These are phyloP conservation scores for Ettlia oleoabundans DNA, from an alignment of 139 green algal genomes.

Conservation along the genomic window DNA sequence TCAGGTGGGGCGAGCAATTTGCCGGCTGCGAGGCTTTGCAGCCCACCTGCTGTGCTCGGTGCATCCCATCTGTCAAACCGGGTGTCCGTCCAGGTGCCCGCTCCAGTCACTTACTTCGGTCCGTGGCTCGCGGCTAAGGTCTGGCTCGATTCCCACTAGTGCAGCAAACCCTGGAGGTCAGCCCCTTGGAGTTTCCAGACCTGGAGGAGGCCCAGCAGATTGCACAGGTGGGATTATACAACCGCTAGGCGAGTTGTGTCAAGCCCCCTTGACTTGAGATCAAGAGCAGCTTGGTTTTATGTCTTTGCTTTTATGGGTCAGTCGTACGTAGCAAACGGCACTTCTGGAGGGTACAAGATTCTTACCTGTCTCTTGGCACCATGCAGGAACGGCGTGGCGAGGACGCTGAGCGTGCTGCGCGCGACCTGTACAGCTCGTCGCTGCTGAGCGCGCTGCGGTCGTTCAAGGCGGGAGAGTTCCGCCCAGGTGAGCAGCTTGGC, in stretches of 20 bases:
- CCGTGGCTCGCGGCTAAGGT: too few species aligned
- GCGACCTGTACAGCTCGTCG: neutral
- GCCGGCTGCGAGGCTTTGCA: too few species aligned
- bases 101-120: too few species aligned
- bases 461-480: neutral
- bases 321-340: too few species aligned
- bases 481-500: neutral
- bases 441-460: conserved; percentile 23
- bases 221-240: neutral
- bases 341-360: too few species aligned
- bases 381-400: neutral
- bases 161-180: neutral
- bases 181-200: conserved; percentile 14
- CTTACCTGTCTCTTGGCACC: neutral
- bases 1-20: too few species aligned
- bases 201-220: conserved; percentile 11
- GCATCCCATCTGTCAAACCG: too few species aligned
- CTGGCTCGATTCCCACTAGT: too few species aligned
- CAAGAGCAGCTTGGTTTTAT: neutral
- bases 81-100: too few species aligned
- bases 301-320: too few species aligned
- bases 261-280: neutral
- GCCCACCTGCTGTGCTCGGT: too few species aligned
- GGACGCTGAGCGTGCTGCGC: neutral
- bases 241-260: neutral